These are phyloP conservation scores for Yamadazyma takamatsuzukensis DNA, from an alignment of 805 yeast species.

Conservation along the genomic window DNA sequence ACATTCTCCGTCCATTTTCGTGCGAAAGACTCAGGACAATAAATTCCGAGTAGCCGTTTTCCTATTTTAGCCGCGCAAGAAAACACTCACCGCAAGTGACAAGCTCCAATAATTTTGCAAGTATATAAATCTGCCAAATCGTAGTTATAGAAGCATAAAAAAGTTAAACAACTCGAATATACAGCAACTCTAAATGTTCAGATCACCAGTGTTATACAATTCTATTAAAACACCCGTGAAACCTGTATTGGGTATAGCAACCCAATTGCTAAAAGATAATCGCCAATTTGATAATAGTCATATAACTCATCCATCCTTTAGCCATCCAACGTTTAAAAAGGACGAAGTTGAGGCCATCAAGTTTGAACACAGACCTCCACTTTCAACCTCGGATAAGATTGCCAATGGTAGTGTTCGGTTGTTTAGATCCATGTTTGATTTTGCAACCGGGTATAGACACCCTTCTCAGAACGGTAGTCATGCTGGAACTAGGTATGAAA, in stretches of 20 bases:
- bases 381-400: slow-evolving; percentile 44
- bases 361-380: slow-evolving; percentile 51
- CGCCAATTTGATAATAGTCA: slow-evolving; percentile 24
- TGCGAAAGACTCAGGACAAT: too few species aligned
- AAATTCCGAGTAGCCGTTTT: too few species aligned
- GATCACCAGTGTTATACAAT: too few species aligned
- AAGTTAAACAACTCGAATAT: background rate
- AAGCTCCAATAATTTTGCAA: too few species aligned
- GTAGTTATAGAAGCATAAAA: background rate
- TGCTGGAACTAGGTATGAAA: slow-evolving; percentile 41
- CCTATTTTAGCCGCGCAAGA: too few species aligned
- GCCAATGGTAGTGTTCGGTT: slow-evolving; percentile 46
- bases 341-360: slow-evolving; percentile 36
- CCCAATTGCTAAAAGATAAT: slow-evolving; percentile 22
- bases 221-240: too few species aligned
- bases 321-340: slow-evolving; percentile 29
- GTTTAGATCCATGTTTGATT: slow-evolving; percentile 53
- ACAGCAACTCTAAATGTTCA: too few species aligned
- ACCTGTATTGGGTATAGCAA: slow-evolving; percentile 23
- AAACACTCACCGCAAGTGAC: too few species aligned
- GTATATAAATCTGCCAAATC: background rate
- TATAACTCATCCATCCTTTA: slow-evolving; percentile 38
- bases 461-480: slow-evolving; percentile 34
- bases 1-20: too few species aligned
- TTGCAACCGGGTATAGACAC: slow-evolving; percentile 61